Percentiles rank a stretch among this genome's conserved stretches.
Evolutionary conservation across 768 basidiomycete species (phyloP).

Genomic region (Amyloporia xantha): DNA sequence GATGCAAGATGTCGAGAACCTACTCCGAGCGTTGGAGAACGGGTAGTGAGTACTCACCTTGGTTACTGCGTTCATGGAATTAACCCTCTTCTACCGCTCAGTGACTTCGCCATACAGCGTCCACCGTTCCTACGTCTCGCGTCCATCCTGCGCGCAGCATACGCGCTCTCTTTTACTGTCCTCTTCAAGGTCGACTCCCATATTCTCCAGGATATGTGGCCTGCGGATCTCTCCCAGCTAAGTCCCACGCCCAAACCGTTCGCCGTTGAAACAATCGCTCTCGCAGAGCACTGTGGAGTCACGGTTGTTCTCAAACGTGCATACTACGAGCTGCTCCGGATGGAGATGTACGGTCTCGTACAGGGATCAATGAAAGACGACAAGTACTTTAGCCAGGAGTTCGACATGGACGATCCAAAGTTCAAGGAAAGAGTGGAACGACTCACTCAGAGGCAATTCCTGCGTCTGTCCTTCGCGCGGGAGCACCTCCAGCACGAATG

Average conservation of each 20-base stretch:
- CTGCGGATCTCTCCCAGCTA: slow-evolving; percentile 17
- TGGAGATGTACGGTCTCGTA: slow-evolving; percentile 22
- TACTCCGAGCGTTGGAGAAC: slow-evolving; percentile 27
- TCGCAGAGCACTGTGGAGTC: slow-evolving; percentile 28
- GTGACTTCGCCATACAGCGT: slow-evolving; percentile 15
- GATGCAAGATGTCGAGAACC: slow-evolving; percentile 27
- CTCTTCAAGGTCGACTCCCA: slow-evolving; percentile 25
- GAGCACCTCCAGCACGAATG: slow-evolving; percentile 20
- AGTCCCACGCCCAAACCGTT: not conserved
- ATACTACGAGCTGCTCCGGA: slow-evolving; percentile 35
- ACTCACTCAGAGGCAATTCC: slow-evolving; percentile 12
- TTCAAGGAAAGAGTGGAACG: slow-evolving; percentile 2
- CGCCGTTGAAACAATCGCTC: slow-evolving; percentile 26
- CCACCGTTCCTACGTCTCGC: slow-evolving; percentile 26
- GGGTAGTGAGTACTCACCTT: slow-evolving; percentile 22
- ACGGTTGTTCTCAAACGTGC: slow-evolving; percentile 29
- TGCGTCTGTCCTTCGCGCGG: slow-evolving; percentile 16
- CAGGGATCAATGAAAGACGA: slow-evolving; percentile 4
- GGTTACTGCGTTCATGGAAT: not conserved
- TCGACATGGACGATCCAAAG: not conserved
- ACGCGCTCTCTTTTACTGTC: slow-evolving; percentile 25
- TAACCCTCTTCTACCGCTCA: not conserved
- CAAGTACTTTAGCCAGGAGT: not conserved
- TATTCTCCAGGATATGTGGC: slow-evolving; percentile 26
- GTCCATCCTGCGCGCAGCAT: slow-evolving; percentile 30